These are phyloP conservation scores for Apiospora aurea DNA, from an alignment of 2,329 filamentous ascomycete genomes.

Conservation along the genomic window DNA sequence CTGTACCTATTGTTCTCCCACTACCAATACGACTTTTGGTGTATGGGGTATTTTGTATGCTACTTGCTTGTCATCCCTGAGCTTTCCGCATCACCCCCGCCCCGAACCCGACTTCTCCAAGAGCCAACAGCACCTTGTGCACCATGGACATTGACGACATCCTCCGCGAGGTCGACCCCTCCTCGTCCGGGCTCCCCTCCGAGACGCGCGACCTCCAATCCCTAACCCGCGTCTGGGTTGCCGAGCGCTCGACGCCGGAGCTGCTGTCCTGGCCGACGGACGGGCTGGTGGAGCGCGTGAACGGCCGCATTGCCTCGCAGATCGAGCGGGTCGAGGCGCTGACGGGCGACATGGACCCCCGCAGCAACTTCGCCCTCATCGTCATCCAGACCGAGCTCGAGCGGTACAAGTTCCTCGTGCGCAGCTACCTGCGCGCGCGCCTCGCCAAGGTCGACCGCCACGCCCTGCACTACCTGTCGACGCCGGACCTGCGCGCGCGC, in stretches of 20 bases:
- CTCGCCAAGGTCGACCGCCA: slow-evolving; percentile 88
- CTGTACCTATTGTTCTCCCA: not conserved
- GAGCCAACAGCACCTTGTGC: not conserved
- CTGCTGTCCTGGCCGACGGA: slow-evolving; percentile 79
- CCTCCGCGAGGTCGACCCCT: slow-evolving; percentile 73
- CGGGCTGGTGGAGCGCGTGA: slow-evolving; percentile 81
- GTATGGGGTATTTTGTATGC: not conserved
- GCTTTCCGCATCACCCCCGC: not conserved
- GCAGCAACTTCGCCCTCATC: slow-evolving; percentile 90
- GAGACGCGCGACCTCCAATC: slow-evolving; percentile 82
- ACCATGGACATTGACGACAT: slow-evolving; percentile 83
- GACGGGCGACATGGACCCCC: slow-evolving; percentile 86
- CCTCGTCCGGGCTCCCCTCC: slow-evolving; percentile 58
- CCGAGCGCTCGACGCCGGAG: slow-evolving; percentile 88
- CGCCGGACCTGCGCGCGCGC: slow-evolving; percentile 59
- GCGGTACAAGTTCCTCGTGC: slow-evolving; percentile 88
- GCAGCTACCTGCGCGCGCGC: slow-evolving; percentile 82
- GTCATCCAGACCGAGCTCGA: slow-evolving; percentile 97
- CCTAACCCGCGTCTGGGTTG: slow-evolving; percentile 90
- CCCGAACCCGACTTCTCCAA: not conserved
- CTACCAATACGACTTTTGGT: not conserved
- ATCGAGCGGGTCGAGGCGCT: slow-evolving; percentile 77
- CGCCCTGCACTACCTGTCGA: slow-evolving; percentile 75
- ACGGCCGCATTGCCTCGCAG: slow-evolving; percentile 73
- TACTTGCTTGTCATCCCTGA: not conserved